Conservation (phyloP, 257 asterid species). For the Solanum habrochaites region DNA sequence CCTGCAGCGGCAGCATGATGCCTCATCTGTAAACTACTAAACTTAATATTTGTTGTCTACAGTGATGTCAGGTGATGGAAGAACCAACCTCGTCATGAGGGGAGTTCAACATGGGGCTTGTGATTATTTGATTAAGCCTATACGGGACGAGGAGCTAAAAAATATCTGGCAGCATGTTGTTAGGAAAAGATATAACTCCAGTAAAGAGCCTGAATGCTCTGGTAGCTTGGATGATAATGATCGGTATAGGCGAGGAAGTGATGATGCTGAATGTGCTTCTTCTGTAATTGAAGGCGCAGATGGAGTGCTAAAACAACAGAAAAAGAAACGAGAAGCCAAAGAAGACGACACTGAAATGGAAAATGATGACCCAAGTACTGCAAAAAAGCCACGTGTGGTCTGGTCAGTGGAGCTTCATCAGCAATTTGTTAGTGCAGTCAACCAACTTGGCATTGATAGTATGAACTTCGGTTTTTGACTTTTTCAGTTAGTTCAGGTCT, state of each 20-base stretch:
- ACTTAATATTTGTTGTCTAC: slow-evolving; percentile 9
- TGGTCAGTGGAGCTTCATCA: slow-evolving; percentile 97
- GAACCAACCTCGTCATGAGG: slow-evolving; percentile 66
- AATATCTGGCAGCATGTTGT: slow-evolving; percentile 97
- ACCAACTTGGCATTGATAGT: slow-evolving; percentile 88
- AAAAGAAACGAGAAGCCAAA: slow-evolving; percentile 50
- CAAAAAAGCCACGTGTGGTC: slow-evolving; percentile 84
- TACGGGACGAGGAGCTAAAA: slow-evolving; percentile 68
- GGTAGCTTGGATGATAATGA: slow-evolving; percentile 49
- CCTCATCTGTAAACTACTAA: background rate
- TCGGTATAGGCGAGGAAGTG: slow-evolving; percentile 21
- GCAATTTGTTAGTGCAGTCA: slow-evolving; percentile 77
- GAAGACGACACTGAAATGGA: slow-evolving; percentile 55
- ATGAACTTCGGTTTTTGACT: slow-evolving; percentile 19
- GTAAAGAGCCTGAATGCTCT: slow-evolving; percentile 49
- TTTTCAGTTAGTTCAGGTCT: background rate
- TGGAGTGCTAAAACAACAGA: slow-evolving; percentile 29
- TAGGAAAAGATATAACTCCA: slow-evolving; percentile 50
- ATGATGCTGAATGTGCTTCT: slow-evolving; percentile 61
- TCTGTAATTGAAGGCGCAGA: slow-evolving; percentile 41
- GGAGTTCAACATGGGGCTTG: slow-evolving; percentile 93
- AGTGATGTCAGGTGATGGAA: slow-evolving; percentile 93
- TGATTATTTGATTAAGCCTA: slow-evolving; percentile 82
- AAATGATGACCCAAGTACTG: slow-evolving; percentile 44
- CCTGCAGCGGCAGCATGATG: background rate